These are phyloP conservation scores for Candida albicans DNA, from an alignment of 1,139 yeast species.

Conservation along the genomic window DNA sequence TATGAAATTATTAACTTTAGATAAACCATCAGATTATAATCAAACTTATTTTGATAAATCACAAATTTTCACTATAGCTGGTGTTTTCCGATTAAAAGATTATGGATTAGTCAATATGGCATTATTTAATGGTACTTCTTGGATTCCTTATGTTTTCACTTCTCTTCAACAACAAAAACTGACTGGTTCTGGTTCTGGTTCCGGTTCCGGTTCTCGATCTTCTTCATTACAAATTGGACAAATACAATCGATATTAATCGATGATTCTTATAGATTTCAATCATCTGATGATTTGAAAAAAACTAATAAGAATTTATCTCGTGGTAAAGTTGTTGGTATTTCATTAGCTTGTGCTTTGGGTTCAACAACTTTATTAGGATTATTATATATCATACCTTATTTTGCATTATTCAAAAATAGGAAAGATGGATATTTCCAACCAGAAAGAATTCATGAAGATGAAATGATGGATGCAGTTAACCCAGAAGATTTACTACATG, in stretches of 20 bases:
- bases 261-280: constrained; percentile 38
- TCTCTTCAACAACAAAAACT: constrained; percentile 12
- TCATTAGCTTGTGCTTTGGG: constrained; percentile 88
- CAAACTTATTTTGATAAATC: constrained; percentile 39
- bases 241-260: constrained; percentile 34
- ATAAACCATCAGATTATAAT: constrained; percentile 29
- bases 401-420: constrained; percentile 47
- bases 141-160: constrained; percentile 67
- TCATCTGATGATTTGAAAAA: constrained; percentile 37
- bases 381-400: constrained; percentile 58
- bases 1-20: constrained; percentile 39
- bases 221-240: constrained; percentile 24
- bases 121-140: constrained; percentile 62
- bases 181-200: constrained; percentile 12
- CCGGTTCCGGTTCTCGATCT: constrained; percentile 5
- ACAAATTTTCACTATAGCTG: constrained; percentile 60
- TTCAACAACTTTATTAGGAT: constrained; percentile 66
- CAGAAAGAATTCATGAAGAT: constrained; percentile 58
- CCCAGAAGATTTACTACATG: constrained; percentile 61
- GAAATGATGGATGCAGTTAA: constrained; percentile 70
- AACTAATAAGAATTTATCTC: constrained; percentile 26
- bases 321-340: constrained; percentile 83
- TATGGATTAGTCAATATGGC: constrained; percentile 71
- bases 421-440: constrained; percentile 25
- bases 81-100: constrained; percentile 49